phyloP scores from a whole-genome alignment of 2,329 filamentous ascomycete species.

The Verticillium isaacii region DNA sequence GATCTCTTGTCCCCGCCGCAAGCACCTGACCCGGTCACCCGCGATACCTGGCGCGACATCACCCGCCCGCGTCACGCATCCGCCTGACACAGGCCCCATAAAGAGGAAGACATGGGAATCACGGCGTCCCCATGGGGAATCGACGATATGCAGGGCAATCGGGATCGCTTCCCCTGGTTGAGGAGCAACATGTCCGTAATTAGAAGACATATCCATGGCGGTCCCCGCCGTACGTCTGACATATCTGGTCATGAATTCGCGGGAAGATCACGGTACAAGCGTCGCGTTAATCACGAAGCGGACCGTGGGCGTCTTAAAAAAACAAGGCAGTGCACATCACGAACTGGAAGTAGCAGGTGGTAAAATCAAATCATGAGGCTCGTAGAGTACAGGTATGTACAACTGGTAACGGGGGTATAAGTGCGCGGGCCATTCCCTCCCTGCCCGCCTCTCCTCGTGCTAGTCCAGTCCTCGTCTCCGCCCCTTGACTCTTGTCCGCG shows the following conservation, averaged over 20 bases:
- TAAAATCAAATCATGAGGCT: neutral
- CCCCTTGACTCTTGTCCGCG: conserved; percentile 33
- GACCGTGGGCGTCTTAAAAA: neutral
- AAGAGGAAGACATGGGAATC: neutral
- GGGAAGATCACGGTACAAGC: neutral
- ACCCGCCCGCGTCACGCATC: neutral
- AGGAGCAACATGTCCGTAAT: neutral
- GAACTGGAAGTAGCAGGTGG: neutral
- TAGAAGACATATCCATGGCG: neutral
- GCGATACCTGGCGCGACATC: neutral
- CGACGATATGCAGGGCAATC: neutral
- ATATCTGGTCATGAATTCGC: neutral
- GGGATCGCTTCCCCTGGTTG: neutral
- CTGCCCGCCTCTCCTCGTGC: conserved; percentile 21
- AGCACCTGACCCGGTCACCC: neutral
- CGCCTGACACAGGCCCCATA: neutral
- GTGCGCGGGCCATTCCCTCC: neutral
- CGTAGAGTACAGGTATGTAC: neutral
- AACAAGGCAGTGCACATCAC: neutral
- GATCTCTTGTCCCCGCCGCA: neutral
- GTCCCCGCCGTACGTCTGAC: neutral
- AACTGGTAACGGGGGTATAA: neutral
- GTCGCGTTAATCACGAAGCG: neutral
- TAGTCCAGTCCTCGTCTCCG: conserved; percentile 35
- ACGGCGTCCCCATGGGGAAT: neutral